These are phyloP conservation scores for Candida pini DNA, from an alignment of 805 yeast genomes.

Conservation along the genomic window DNA sequence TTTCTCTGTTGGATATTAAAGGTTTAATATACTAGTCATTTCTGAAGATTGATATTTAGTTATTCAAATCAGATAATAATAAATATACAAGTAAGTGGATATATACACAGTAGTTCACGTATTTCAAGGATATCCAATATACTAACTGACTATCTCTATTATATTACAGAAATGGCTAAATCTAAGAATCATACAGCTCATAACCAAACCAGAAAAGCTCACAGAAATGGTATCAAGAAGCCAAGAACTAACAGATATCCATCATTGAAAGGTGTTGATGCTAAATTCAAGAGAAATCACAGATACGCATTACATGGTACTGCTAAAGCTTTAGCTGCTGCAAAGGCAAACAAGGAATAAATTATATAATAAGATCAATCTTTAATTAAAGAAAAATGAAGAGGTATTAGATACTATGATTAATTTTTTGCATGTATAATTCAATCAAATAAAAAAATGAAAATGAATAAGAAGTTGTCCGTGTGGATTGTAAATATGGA, in stretches of 20 bases:
- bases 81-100: slow-evolving; percentile 1
- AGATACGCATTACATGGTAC: slow-evolving; percentile 98
- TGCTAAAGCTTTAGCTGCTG: slow-evolving; percentile 86
- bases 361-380: no score
- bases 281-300: slow-evolving; percentile 99
- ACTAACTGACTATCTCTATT: background rate
- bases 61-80: background rate
- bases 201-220: slow-evolving; percentile 99
- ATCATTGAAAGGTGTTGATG: slow-evolving; percentile 97
- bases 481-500: no score
- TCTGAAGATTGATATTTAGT: background rate
- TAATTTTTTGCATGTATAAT: no score
- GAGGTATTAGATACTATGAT: no score
- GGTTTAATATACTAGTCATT: background rate
- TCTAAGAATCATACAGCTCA: slow-evolving; percentile 99
- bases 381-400: background rate
- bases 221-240: slow-evolving; percentile 99
- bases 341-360: slow-evolving; percentile 27
- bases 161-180: slow-evolving; percentile 72
- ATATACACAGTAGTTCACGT: no score
- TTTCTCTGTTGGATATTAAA: no score
- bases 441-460: no score
- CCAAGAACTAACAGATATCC: slow-evolving; percentile 98
- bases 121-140: no score
- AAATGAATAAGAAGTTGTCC: no score